Evolutionary conservation across 2,329 filamentous ascomycete genomes (phyloP), one percentile per base, ranked within the genome.

Genomic region (Fusarium clavum): DNA sequence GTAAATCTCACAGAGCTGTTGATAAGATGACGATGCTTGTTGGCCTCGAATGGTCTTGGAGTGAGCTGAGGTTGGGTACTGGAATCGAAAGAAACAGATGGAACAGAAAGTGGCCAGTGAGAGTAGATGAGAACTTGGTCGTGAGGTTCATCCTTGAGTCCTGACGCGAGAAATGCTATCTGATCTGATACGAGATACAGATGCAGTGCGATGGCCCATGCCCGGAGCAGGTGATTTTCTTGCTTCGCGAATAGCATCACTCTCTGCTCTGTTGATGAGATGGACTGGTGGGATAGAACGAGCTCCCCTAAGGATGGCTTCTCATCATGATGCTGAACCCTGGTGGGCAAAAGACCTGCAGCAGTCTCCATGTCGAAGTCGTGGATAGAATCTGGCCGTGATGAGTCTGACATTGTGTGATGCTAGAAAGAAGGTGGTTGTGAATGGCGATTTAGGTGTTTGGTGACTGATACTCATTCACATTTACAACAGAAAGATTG

Each of bases 341-440:
- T 40, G n/a, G 25, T 29, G 22, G 49, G 49, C 34, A 53, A 29
- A 43, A 40, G 12, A 13, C 49, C 49, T 40, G 49, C 13, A 40
- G 49, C 49, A 27, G 13, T 41, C 49, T 53, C 49, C 49, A 53
- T 53, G 18, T 53, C 49, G 49, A 53, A 53, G 34, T 53, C 49
- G n/a, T 43, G 34, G 25, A 53, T 53, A 24, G 34, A 53, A 16
- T 40, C 49, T 43, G 49, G 34, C 34, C 8, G 49, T 41, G 49
- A 53, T 22, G 49, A 53, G 22, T 38, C 48, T 20, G 48, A 51
- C 48, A 51, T 51, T 51, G 16, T 51, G 22, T 38, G 22, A 51
- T 14, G 11, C 22, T 38, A 3, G 3, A 27, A 25, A 9, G 8
- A 51, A 27, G 5, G 16, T 25, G 4, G 30, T 10, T 38, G 20